Percentiles rank a stretch among this genome's conserved stretches.
Conservation (phyloP, 2,329 filamentous ascomycete genomes). For the Diaporthe vexans region DNA sequence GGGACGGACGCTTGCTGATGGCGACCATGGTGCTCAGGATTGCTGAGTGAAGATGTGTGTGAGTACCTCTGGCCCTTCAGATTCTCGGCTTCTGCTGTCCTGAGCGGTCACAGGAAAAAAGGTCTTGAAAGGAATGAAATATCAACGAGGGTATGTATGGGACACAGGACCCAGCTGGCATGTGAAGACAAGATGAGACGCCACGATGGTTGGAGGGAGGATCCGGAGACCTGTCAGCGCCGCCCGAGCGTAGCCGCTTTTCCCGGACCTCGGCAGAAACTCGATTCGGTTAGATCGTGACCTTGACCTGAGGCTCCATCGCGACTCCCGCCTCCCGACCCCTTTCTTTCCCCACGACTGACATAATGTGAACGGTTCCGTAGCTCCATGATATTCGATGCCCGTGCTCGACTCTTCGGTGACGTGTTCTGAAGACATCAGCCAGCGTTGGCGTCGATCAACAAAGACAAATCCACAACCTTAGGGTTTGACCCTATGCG, state of each 20-base stretch:
- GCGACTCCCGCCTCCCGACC: neutral
- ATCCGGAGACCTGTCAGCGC: slow-evolving; percentile 23
- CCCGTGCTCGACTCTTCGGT: neutral
- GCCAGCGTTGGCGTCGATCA: neutral
- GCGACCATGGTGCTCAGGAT: slow-evolving; percentile 45
- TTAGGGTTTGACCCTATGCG: neutral
- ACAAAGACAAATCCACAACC: neutral
- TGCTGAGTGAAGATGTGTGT: neutral
- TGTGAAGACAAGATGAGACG: slow-evolving; percentile 21
- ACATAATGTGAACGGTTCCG: neutral
- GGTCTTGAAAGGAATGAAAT: neutral
- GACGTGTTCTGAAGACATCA: neutral
- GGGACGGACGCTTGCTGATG: slow-evolving; percentile 49
- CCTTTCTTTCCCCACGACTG: slow-evolving; percentile 10
- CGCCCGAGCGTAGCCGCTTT: slow-evolving; percentile 31
- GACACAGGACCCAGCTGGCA: slow-evolving; percentile 9
- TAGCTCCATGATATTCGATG: neutral
- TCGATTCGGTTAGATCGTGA: neutral
- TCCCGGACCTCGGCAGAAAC: slow-evolving; percentile 33
- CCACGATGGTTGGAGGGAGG: neutral
- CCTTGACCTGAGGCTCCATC: slow-evolving; percentile 22
- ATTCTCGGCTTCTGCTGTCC: neutral
- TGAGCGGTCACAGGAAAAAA: neutral
- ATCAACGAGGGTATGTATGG: neutral
- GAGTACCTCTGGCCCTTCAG: too few species aligned